A percentile compares a stretch with the other conserved stretches of the same genome.
phyloP scores from a whole-genome alignment of 2,329 filamentous ascomycete species.

The Metarhizium guizhouense region DNA sequence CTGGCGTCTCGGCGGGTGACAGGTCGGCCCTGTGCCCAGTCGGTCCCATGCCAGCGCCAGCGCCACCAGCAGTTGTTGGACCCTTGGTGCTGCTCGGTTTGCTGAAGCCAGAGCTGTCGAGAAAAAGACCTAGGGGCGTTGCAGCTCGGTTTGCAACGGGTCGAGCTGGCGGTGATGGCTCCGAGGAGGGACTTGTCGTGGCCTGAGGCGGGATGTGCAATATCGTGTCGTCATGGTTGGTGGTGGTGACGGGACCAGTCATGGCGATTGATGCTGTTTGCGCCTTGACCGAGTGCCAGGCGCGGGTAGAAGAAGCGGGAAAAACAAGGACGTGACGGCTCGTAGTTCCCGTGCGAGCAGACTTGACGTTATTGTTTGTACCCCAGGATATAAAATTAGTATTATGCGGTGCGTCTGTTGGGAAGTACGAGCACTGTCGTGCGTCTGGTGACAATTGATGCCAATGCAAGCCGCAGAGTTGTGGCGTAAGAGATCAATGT shows the following conservation, averaged over 20 bases:
- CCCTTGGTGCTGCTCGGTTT: not conserved
- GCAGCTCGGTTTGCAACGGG: slow-evolving; percentile 12
- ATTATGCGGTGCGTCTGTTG: not conserved
- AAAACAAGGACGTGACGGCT: not conserved
- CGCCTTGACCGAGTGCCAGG: not conserved
- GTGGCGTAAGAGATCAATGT: not conserved
- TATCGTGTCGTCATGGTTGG: not conserved
- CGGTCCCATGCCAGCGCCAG: not conserved
- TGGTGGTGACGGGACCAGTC: not conserved
- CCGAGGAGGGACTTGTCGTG: slow-evolving; percentile 1
- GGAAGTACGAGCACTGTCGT: not conserved
- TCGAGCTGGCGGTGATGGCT: slow-evolving; percentile 2
- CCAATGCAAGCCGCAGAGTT: slow-evolving; percentile 1
- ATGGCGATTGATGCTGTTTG: not conserved
- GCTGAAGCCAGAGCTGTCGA: slow-evolving; percentile 1
- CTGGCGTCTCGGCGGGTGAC: slow-evolving; percentile 10
- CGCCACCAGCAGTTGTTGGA: not conserved
- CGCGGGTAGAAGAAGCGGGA: not conserved
- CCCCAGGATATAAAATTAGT: not conserved
- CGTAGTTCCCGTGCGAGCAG: not conserved
- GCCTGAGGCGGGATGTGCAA: slow-evolving; percentile 4
- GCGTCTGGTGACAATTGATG: not conserved
- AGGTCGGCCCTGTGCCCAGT: not conserved
- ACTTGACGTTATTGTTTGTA: not conserved
- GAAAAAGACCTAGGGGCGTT: slow-evolving; percentile 12